These are phyloP conservation scores for Porogramme epimiltina DNA, from an alignment of 1,284 basidiomycete species.

Conservation along the genomic window DNA sequence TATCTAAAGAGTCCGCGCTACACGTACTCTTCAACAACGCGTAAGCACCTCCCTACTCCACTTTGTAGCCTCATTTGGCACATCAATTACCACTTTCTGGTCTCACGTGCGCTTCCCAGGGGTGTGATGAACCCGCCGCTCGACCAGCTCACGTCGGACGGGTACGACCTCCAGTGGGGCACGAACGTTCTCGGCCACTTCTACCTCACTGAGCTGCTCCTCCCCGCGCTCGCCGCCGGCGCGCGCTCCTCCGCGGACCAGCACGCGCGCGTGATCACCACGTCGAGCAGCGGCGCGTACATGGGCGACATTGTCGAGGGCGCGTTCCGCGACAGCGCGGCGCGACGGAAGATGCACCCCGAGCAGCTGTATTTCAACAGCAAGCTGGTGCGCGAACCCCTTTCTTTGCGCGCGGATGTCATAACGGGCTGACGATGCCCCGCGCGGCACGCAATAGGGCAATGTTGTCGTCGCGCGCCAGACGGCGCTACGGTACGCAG, in stretches of 20 bases:
- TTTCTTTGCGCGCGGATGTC: neutral
- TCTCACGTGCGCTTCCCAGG: conserved; percentile 24
- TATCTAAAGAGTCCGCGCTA: conserved; percentile 45
- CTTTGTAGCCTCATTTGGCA: neutral
- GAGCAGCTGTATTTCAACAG: conserved; percentile 42
- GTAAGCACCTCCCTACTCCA: conserved; percentile 31
- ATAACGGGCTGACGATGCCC: no score
- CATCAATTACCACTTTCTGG: neutral
- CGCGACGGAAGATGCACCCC: conserved; percentile 27
- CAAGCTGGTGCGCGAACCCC: conserved; percentile 31
- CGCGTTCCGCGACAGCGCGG: conserved; percentile 30
- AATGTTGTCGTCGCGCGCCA: conserved; percentile 42
- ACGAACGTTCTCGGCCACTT: conserved; percentile 48
- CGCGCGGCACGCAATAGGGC: no score
- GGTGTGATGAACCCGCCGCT: conserved; percentile 48
- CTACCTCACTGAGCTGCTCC: conserved; percentile 43
- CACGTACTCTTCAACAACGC: conserved; percentile 57
- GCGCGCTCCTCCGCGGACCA: conserved; percentile 31
- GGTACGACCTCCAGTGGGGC: conserved; percentile 54
- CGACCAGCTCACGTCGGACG: conserved; percentile 42
- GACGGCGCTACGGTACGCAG: conserved; percentile 30
- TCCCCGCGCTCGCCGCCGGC: conserved; percentile 41
- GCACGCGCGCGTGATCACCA: conserved; percentile 45
- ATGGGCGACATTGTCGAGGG: conserved; percentile 31
- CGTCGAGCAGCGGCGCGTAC: conserved; percentile 37